Evolutionary conservation across 768 basidiomycete species (phyloP), one percentile per base, ranked within the genome.

Genomic region (Mycena amicta): DNA sequence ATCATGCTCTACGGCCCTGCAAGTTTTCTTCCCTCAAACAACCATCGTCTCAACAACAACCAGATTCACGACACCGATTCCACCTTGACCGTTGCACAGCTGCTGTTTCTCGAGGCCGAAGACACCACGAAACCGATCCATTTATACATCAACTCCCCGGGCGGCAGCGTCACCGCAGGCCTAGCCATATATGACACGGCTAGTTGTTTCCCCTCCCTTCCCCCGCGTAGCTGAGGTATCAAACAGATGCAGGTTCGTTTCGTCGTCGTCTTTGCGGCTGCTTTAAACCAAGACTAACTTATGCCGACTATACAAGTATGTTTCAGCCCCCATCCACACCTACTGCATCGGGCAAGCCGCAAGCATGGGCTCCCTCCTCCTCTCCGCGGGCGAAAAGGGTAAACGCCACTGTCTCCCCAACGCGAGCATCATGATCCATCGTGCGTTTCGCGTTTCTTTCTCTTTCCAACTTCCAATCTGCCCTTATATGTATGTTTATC

Each of bases 161-260:
- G 96, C 2, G 96, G 96, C 28, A 92, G 90, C 67, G 96, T 98
- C 37, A 96, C 95, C 0, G 93, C 95, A 49, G 96, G 96, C 8
- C 77, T 98, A 58, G 96, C 95, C 18, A 96, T 98, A 50, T 98
- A 98, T 76, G 96, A 98, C 69, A 98, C 96, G 68, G 94, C 96
- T 76, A 66, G 86, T 63, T 33, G 56, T 29, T 41, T 51, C 31
- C 6, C 40, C 16, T 20, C 30, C 31, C 22, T 29, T 31, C 28
- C 57, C 40, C 27, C 46, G 52, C 16, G 22, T 49, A 28, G 54
- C 39, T 55, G 29, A 61, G 55, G 62, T 64, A 62, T 60, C 28
- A 72, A 90, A 45, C 67, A 84, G 82, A 84, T 84, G 79, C 81
- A 85, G 80, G 82, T 84, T 69, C 49, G 74, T 66, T 23, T 8